These are phyloP conservation scores for Suillus subaureus DNA, from an alignment of 768 basidiomycete species.

Conservation along the genomic window DNA sequence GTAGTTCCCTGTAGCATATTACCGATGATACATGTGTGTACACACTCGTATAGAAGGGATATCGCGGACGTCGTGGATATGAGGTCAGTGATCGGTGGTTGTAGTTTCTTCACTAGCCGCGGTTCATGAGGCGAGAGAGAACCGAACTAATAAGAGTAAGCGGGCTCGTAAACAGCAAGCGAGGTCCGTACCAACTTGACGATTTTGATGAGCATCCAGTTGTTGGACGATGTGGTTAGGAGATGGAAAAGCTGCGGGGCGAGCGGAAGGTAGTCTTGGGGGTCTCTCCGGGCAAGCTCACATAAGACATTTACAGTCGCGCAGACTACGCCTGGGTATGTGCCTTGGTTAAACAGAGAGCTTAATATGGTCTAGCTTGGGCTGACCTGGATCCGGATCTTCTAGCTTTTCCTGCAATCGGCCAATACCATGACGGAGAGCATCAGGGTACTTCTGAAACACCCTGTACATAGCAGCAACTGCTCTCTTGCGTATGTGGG, in stretches of 20 bases:
- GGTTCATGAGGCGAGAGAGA: constrained; percentile 90
- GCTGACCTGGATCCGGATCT: constrained; percentile 69
- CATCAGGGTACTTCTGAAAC: constrained; percentile 81
- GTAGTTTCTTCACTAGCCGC: constrained; percentile 90
- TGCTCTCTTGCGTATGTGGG: constrained; percentile 89
- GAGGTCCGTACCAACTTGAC: constrained; percentile 78
- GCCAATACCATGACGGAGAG: constrained; percentile 60
- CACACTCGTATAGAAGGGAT: constrained; percentile 96
- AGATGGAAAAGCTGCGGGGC: constrained; percentile 94
- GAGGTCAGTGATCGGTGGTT: constrained; percentile 91
- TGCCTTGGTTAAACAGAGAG: constrained; percentile 6
- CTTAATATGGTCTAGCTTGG: neutral
- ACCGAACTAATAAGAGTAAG: constrained; percentile 69
- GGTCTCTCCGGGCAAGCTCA: constrained; percentile 82
- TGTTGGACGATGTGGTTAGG: constrained; percentile 91
- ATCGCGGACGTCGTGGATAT: constrained; percentile 96
- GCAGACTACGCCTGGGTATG: constrained; percentile 77
- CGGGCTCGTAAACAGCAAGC: neutral
- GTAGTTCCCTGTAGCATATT: constrained; percentile 87
- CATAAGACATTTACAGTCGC: constrained; percentile 94
- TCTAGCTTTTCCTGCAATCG: constrained; percentile 81
- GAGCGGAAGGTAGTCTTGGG: constrained; percentile 78
- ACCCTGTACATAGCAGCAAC: constrained; percentile 83
- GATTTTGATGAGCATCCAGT: constrained; percentile 99
- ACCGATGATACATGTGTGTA: constrained; percentile 96